Evolutionary conservation across 2,329 filamentous ascomycete species (phyloP).

Genomic region (Arthroderma sp.): DNA sequence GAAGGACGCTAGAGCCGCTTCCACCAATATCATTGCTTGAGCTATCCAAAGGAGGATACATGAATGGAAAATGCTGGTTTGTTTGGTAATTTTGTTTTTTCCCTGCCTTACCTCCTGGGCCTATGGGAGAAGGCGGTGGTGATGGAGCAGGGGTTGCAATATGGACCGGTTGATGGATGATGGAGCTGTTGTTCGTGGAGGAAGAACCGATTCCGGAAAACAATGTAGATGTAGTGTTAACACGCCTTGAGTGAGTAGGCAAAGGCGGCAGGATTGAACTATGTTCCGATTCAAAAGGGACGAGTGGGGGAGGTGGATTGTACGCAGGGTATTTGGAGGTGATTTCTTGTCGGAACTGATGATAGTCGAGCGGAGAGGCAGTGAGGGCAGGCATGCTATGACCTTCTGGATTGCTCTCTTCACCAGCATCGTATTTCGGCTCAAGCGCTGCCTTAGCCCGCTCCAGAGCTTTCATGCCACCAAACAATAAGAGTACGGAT

Average conservation of each 20-base stretch:
- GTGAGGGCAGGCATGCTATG: slow-evolving; percentile 66
- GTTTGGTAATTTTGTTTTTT: slow-evolving; percentile 99
- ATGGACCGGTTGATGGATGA: slow-evolving; percentile 89
- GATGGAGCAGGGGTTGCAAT: slow-evolving; percentile 97
- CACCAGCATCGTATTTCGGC: slow-evolving; percentile 37
- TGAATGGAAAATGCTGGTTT: slow-evolving; percentile 95
- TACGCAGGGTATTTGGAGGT: slow-evolving; percentile 97
- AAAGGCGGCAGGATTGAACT: slow-evolving; percentile 80
- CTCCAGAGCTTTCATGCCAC: slow-evolving; percentile 60
- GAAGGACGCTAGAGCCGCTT: slow-evolving; percentile 68
- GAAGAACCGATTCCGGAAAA: slow-evolving; percentile 42
- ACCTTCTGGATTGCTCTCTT: slow-evolving; percentile 38
- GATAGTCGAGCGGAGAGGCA: slow-evolving; percentile 89
- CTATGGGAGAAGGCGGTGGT: slow-evolving; percentile 72
- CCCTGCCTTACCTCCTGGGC: slow-evolving; percentile 73
- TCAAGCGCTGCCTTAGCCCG: slow-evolving; percentile 58
- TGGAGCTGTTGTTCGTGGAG: slow-evolving; percentile 45
- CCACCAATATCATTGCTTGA: slow-evolving; percentile 82
- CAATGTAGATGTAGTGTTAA: slow-evolving; percentile 48
- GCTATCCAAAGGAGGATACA: slow-evolving; percentile 86
- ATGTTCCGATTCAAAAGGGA: slow-evolving; percentile 80
- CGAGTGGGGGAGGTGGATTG: slow-evolving; percentile 67
- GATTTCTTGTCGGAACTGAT: slow-evolving; percentile 90
- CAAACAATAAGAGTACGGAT: slow-evolving; percentile 71
- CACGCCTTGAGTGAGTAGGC: slow-evolving; percentile 54